Conservation (phyloP, 345 rosid species). For the Heritiera littoralis region DNA sequence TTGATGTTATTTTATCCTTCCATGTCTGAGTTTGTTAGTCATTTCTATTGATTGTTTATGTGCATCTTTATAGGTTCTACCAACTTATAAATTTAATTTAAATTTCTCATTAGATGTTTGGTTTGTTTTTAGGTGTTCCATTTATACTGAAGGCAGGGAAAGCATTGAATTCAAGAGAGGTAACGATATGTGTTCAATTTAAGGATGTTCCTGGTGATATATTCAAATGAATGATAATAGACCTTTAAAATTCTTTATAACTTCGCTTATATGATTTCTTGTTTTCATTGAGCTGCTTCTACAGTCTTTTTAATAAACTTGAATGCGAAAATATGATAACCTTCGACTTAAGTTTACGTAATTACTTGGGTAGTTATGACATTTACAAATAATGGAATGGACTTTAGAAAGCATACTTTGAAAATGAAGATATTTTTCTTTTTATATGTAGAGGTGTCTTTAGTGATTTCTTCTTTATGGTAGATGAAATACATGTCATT, state of each 20-base stretch:
- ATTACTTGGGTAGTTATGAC: background rate
- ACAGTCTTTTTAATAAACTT: slow-evolving; percentile 11
- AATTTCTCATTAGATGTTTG: too few species aligned
- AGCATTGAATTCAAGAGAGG: slow-evolving; percentile 94
- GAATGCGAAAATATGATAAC: background rate
- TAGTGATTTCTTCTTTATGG: too few species aligned
- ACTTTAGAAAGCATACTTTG: background rate
- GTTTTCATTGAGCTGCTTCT: background rate
- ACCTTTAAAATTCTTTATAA: slow-evolving; percentile 22
- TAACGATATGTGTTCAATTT: slow-evolving; percentile 95
- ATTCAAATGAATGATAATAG: too few species aligned
- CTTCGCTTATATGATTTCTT: slow-evolving; percentile 1
- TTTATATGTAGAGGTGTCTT: too few species aligned
- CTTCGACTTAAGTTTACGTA: background rate
- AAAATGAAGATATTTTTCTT: background rate
- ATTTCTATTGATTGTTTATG: background rate
- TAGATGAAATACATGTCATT: too few species aligned
- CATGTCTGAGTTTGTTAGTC: background rate
- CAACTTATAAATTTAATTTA: background rate
- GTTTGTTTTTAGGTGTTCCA: slow-evolving; percentile 74
- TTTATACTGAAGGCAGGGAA: slow-evolving; percentile 96
- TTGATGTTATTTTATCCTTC: slow-evolving; percentile 5
- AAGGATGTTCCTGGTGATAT: slow-evolving; percentile 99
- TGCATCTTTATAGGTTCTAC: slow-evolving; percentile 2
- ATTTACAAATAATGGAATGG: background rate